These are phyloP conservation scores for Antrodiella citrinella DNA, from an alignment of 768 basidiomycete species.

Conservation along the genomic window DNA sequence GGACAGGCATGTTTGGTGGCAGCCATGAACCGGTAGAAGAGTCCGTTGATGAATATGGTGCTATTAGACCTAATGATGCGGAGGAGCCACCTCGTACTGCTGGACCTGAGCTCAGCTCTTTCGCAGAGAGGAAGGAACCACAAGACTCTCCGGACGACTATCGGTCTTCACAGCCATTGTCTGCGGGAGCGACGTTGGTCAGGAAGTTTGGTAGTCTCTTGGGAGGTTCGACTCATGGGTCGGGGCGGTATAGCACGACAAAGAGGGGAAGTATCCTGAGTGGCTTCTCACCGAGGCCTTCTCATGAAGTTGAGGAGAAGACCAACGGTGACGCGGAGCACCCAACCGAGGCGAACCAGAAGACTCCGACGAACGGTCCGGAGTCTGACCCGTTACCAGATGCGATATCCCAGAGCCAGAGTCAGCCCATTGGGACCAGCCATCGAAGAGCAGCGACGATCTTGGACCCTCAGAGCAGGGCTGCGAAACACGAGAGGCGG, in stretches of 20 bases:
- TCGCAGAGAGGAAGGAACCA: conserved; percentile 33
- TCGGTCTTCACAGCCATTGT: conserved; percentile 24
- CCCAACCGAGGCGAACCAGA: conserved; percentile 19
- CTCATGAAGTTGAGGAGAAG: conserved; percentile 17
- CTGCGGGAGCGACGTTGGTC: conserved; percentile 65
- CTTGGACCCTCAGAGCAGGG: conserved; percentile 57
- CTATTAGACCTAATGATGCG: conserved; percentile 13
- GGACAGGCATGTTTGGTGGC: conserved; percentile 54
- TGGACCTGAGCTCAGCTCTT: conserved; percentile 54
- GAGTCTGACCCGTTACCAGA: conserved; percentile 15
- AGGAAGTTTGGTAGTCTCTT: conserved; percentile 70
- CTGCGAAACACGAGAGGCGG: conserved; percentile 61
- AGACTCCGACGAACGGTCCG: conserved; percentile 13
- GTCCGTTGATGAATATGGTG: conserved; percentile 36
- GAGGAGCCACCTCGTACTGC: conserved; percentile 48
- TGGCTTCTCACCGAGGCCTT: conserved; percentile 31
- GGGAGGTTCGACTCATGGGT: conserved; percentile 32
- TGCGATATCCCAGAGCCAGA: conserved; percentile 31
- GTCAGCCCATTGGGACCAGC: conserved; percentile 48
- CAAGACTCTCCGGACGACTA: conserved; percentile 26
- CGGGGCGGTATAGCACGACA: conserved; percentile 28
- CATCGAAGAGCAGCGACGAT: conserved; percentile 77
- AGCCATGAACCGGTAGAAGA: conserved; percentile 15
- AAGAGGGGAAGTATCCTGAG: conserved; percentile 48
- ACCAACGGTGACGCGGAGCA: conserved; percentile 12